Base-by-base conservation (phyloP, 2,329 filamentous ascomycete species). In the Penicillium palitans region DNA sequence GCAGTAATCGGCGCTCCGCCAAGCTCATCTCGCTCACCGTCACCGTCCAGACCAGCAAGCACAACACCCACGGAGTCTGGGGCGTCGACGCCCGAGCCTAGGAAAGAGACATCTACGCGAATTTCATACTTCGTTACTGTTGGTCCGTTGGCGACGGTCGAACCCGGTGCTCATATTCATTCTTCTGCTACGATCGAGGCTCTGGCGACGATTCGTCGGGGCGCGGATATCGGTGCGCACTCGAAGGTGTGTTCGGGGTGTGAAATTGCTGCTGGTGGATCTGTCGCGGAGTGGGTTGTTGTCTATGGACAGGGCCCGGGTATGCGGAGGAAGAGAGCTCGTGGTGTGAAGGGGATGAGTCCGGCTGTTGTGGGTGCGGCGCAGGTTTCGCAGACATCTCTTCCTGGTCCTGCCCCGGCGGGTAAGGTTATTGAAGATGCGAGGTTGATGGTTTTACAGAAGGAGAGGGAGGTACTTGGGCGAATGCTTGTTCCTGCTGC, bases 171-270 rank as follows among this genome's bases (percentile, higher is more conserved):
- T n/a, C 70, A 74, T 40, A 67, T 80, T n/a, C 69, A 74, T 31
- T 74, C 74, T 3, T 71, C 69, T 9, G 72, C 72, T 6, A 64
- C 68, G 6, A 66, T 80, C 37, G 86, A 86, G 27, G 64, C 78
- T 8, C 73, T 80, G n/a, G 77, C 73, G 19, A 67, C 68, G 6
- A 61, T 80, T 47, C 62, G 72, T 37, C 64, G 68, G 10, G 61
- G 68, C 13, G 74, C 72, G 12, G 69, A 64, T 2, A 65, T 77
- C 4, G 71, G 76, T n/a, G 65, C 74, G 81, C 84, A 91, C 70
- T 89, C 88, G 67, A 91, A 88, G 24, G 80, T 93, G 52, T 87
- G 89, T 8, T 83, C 89, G 0, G 80, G 84, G 59, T 87, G 84
- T 25, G 78, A 81, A 27, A 78, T 92, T 42, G 73, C 76, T 0